Evolutionary conservation across 768 basidiomycete genomes (phyloP).

Genomic region (Daedaleopsis sinensis): DNA sequence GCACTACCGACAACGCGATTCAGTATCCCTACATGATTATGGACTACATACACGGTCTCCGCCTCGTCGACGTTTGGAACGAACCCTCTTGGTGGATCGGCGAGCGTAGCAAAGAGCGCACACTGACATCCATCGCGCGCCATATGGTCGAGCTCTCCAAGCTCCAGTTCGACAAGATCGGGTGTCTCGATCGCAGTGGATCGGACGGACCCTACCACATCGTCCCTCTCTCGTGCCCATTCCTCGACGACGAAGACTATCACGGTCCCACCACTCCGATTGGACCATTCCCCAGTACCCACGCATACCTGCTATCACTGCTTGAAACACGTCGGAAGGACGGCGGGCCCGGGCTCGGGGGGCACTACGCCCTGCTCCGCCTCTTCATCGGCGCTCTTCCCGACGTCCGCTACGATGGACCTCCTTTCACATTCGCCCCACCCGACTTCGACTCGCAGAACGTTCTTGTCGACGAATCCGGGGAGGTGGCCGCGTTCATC

Average conservation of each 20-base stretch:
- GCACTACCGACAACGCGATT: constrained; percentile 2
- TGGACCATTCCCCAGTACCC: not conserved
- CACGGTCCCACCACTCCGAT: not conserved
- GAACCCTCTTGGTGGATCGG: constrained; percentile 8
- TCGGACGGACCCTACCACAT: not conserved
- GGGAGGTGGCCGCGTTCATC: constrained; percentile 1
- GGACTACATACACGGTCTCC: constrained; percentile 6
- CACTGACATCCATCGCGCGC: not conserved
- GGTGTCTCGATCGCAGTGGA: not conserved
- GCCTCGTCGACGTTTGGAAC: constrained; percentile 10
- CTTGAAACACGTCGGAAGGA: not conserved
- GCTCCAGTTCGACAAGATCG: constrained; percentile 12
- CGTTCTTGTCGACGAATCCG: constrained; percentile 10
- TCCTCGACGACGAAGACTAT: not conserved
- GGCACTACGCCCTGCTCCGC: not conserved
- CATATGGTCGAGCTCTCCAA: constrained; percentile 5
- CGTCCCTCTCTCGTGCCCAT: not conserved
- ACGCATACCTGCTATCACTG: not conserved
- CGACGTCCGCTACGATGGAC: not conserved
- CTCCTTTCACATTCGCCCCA: constrained; percentile 3
- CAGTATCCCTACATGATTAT: constrained; percentile 5
- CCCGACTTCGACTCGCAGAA: constrained; percentile 9
- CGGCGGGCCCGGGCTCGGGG: too few species aligned
- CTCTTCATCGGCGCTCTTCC: constrained; percentile 1
- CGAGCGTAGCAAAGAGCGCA: not conserved